Percentiles rank a stretch among this genome's conserved stretches.
Conservation (phyloP, 2,329 filamentous ascomycete species). For the Microsporum canis region DNA sequence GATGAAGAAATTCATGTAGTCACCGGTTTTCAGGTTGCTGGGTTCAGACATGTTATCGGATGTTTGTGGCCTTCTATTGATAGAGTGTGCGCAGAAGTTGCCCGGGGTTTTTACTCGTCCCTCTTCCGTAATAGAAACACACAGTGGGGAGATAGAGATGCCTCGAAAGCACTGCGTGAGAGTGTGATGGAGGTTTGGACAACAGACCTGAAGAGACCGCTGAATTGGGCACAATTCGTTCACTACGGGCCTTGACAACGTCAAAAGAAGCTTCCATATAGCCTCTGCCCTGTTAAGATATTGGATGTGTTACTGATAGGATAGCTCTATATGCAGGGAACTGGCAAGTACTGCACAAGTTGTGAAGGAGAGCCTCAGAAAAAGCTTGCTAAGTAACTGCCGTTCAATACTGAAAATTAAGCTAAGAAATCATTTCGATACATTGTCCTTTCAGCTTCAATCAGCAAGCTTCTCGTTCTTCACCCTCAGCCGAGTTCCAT, state of each 20-base stretch:
- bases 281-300: too few species aligned
- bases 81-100: neutral
- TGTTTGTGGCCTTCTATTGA: conserved; percentile 21
- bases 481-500: too few species aligned
- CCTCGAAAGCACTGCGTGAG: neutral
- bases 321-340: too few species aligned
- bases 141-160: conserved; percentile 16
- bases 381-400: too few species aligned
- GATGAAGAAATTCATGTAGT: conserved; percentile 29
- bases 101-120: neutral
- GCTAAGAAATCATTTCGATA: too few species aligned
- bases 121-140: neutral
- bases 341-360: too few species aligned
- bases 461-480: too few species aligned
- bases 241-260: neutral
- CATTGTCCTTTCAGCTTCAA: too few species aligned
- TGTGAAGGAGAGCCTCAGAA: too few species aligned
- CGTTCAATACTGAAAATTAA: too few species aligned
- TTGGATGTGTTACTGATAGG: too few species aligned
- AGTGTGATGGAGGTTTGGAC: neutral
- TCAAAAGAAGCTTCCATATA: too few species aligned
- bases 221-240: neutral
- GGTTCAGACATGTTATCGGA: conserved; percentile 27
- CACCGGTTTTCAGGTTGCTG: conserved; percentile 28
- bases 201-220: neutral